Conservation (phyloP, 306 rosid genomes). For the Lathyrus aphaca region DNA sequence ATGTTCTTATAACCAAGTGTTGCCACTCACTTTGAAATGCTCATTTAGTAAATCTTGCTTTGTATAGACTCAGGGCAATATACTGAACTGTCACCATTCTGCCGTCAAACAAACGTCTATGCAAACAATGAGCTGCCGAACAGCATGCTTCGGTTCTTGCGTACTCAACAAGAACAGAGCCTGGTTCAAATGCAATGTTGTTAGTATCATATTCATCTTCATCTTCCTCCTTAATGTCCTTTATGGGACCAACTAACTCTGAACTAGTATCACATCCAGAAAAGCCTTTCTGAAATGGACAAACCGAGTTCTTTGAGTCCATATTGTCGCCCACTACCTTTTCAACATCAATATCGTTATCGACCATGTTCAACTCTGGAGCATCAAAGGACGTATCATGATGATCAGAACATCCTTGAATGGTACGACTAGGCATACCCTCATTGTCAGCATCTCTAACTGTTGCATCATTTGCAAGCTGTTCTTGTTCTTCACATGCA, state of each 20-base stretch:
- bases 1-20: conserved; percentile 8
- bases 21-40: conserved; percentile 3
- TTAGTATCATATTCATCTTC: conserved; percentile 40
- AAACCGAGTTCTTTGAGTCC: conserved; percentile 28
- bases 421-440: conserved; percentile 27
- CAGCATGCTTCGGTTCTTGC: conserved; percentile 76
- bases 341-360: conserved; percentile 37
- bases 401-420: conserved; percentile 40
- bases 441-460: conserved; percentile 22
- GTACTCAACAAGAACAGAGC: conserved; percentile 81
- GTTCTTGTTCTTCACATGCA: conserved; percentile 48
- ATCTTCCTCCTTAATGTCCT: conserved; percentile 41
- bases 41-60: conserved; percentile 63
- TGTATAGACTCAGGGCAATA: conserved; percentile 54
- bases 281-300: conserved; percentile 39
- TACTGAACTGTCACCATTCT: conserved; percentile 70
- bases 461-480: conserved; percentile 36
- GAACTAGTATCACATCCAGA: conserved; percentile 35
- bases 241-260: conserved; percentile 40
- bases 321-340: conserved; percentile 34
- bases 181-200: conserved; percentile 52
- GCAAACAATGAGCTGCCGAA: conserved; percentile 77
- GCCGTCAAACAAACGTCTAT: conserved; percentile 74
- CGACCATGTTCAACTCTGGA: conserved; percentile 38
- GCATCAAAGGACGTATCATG: conserved; percentile 42